phyloP scores from a whole-genome alignment of 257 asterid species.

The Nicotiana obtusifolia region DNA sequence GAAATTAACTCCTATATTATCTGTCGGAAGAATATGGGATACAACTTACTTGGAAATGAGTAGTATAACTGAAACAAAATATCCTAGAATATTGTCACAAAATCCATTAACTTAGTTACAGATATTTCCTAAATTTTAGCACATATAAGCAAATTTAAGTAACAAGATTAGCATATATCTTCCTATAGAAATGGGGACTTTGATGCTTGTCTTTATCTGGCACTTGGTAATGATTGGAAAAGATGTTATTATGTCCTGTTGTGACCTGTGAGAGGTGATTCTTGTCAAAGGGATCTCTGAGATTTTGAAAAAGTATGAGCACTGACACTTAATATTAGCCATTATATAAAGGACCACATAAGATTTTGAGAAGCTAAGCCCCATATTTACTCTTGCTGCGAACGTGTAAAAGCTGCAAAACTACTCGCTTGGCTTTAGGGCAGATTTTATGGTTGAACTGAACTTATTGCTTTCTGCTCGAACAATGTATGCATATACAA shows the following conservation, averaged over 20 bases:
- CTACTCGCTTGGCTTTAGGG: not conserved
- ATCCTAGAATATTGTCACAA: not conserved
- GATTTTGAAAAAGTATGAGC: too few relatives aligned
- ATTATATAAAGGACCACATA: too few relatives aligned
- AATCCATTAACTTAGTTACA: not conserved
- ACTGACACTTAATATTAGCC: too few relatives aligned
- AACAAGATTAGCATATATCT: not conserved
- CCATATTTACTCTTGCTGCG: not conserved
- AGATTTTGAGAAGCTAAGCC: too few relatives aligned
- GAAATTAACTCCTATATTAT: too few relatives aligned
- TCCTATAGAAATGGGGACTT: not conserved
- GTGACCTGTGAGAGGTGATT: not conserved
- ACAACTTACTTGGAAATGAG: too few relatives aligned
- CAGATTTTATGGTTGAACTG: not conserved
- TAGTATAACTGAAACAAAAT: too few relatives aligned
- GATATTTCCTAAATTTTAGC: not conserved
- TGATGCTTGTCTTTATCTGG: not conserved
- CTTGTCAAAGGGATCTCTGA: too few relatives aligned
- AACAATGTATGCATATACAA: not conserved
- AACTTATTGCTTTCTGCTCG: not conserved
- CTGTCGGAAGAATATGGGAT: too few relatives aligned
- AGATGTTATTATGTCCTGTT: not conserved
- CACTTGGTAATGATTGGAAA: not conserved
- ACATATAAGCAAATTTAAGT: not conserved
- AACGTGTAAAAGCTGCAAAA: not conserved